Conservation (phyloP, 1,284 basidiomycete genomes). For the Austropuccinia psidii region DNA sequence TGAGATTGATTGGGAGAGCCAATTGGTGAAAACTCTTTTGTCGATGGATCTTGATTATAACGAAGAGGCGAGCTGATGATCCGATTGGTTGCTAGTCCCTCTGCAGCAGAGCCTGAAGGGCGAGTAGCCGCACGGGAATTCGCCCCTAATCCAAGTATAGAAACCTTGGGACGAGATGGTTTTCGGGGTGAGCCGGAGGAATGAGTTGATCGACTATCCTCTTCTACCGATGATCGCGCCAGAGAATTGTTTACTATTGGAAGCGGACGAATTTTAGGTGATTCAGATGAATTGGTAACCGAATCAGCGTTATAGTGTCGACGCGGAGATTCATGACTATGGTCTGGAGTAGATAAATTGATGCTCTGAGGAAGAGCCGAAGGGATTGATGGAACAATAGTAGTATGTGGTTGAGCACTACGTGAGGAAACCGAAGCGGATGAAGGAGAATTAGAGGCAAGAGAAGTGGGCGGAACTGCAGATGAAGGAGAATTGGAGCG, state of each 20-base stretch:
- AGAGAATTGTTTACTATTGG: slow-evolving; percentile 9
- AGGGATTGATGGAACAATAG: neutral
- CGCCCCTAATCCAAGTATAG: neutral
- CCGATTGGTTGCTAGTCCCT: neutral
- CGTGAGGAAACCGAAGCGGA: neutral
- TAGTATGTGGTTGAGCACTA: neutral
- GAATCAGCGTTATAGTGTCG: neutral
- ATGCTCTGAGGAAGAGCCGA: slow-evolving; percentile 2
- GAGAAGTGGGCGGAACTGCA: neutral
- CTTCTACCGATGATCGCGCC: slow-evolving; percentile 7
- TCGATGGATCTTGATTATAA: neutral
- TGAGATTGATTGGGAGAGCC: neutral
- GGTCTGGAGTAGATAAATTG: neutral
- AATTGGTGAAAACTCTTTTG: neutral
- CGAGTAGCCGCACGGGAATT: slow-evolving; percentile 10
- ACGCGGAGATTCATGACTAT: neutral
- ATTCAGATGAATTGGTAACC: neutral
- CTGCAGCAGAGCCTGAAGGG: neutral
- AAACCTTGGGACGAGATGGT: slow-evolving; percentile 1
- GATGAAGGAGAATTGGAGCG: neutral
- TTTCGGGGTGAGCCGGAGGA: slow-evolving; percentile 6
- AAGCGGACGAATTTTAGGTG: slow-evolving; percentile 1
- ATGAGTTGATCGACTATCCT: neutral
- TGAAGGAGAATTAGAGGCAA: neutral
- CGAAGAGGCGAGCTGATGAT: slow-evolving; percentile 30